Conservation (phyloP, 306 rosid species). For the Glycine latifolia region DNA sequence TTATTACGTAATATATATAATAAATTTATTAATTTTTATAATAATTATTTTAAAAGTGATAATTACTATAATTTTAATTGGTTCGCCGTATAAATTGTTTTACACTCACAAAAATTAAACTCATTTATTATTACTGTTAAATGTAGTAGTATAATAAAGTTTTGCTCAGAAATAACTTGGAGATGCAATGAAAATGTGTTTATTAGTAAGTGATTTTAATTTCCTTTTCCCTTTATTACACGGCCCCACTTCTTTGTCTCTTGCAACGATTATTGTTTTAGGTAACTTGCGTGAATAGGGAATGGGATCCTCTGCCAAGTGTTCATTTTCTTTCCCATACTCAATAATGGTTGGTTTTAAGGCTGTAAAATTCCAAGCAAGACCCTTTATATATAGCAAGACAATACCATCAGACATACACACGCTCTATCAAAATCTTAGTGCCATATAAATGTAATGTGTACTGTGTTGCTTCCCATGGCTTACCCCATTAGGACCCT, state of each 20-base stretch:
- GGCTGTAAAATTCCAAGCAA: constrained; percentile 46
- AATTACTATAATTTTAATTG: too few relatives aligned
- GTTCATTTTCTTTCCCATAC: constrained; percentile 45
- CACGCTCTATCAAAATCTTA: constrained; percentile 44
- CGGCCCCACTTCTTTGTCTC: constrained; percentile 33
- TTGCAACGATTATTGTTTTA: constrained; percentile 26
- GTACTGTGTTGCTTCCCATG: neutral
- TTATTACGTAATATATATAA: too few relatives aligned
- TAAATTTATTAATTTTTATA: too few relatives aligned
- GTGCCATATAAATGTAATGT: constrained; percentile 40
- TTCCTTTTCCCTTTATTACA: constrained; percentile 2
- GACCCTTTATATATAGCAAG: constrained; percentile 38
- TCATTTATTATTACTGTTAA: too few relatives aligned
- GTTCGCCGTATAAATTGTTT: too few relatives aligned
- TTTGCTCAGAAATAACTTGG: constrained; percentile 6
- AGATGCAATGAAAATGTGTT: neutral
- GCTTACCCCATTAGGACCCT: constrained; percentile 49
- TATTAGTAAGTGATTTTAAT: neutral
- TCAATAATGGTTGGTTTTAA: constrained; percentile 47
- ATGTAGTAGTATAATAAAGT: too few relatives aligned
- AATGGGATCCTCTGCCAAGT: constrained; percentile 41
- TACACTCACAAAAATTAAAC: too few relatives aligned
- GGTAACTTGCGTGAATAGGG: constrained; percentile 41
- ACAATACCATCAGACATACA: constrained; percentile 44
- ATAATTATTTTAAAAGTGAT: too few relatives aligned